A percentile compares a stretch with the other conserved stretches of the same genome.
Evolutionary conservation across 208 protist species (phyloP).

Genomic region (Crithidia sp.): DNA sequence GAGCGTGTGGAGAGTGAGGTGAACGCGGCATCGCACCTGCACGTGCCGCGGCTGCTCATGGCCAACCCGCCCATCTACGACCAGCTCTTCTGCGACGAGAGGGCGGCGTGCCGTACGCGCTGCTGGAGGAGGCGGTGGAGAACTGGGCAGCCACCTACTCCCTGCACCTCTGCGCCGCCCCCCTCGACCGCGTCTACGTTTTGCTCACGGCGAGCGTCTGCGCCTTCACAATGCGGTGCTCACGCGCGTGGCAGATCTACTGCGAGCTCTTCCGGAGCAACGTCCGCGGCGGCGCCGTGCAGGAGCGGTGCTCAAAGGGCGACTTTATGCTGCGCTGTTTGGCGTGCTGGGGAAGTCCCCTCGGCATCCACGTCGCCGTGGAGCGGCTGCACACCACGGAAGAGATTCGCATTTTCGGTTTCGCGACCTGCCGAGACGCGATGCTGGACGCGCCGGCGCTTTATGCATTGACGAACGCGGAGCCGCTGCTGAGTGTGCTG

Average conservation of each 20-base stretch:
- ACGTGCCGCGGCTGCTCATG: slow-evolving; percentile 28
- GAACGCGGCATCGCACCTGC: slow-evolving; percentile 29
- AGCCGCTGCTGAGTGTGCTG: slow-evolving; percentile 36
- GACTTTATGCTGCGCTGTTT: slow-evolving; percentile 60
- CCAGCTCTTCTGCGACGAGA: slow-evolving; percentile 48
- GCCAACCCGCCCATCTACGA: slow-evolving; percentile 64
- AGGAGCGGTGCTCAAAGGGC: slow-evolving; percentile 51
- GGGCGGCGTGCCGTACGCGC: slow-evolving; percentile 28
- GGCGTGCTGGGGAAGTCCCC: slow-evolving; percentile 66
- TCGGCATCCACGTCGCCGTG: slow-evolving; percentile 56
- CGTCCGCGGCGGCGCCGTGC: slow-evolving; percentile 24
- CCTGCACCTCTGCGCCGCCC: slow-evolving; percentile 30
- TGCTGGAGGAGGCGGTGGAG: slow-evolving; percentile 26
- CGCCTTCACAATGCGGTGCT: slow-evolving; percentile 64
- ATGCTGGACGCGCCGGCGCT: slow-evolving; percentile 24
- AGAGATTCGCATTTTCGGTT: slow-evolving; percentile 37
- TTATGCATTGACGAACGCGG: slow-evolving; percentile 17
- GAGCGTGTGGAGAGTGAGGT: slow-evolving; percentile 50
- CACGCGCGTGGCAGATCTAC: slow-evolving; percentile 69
- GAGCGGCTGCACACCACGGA: slow-evolving; percentile 15
- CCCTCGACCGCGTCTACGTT: slow-evolving; percentile 49
- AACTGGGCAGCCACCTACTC: slow-evolving; percentile 25
- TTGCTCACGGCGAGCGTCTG: slow-evolving; percentile 66
- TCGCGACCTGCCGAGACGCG: slow-evolving; percentile 28
- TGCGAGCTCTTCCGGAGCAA: slow-evolving; percentile 43